phyloP scores from a whole-genome alignment of 2,329 filamentous ascomycete species.

The Anthostomella pinea region DNA sequence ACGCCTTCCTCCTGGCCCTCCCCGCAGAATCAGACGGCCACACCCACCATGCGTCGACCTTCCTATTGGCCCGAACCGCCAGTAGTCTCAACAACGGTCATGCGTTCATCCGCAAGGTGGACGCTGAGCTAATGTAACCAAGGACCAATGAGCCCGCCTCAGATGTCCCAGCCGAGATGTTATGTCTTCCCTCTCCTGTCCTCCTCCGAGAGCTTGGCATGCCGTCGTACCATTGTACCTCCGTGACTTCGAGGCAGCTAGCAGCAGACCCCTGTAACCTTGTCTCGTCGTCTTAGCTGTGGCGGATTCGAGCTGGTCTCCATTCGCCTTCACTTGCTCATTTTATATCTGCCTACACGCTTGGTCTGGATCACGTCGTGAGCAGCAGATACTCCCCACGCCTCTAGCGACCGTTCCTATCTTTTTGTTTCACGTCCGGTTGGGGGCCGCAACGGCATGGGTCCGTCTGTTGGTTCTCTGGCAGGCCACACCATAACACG shows the following conservation, averaged over 20 bases:
- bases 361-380: no score
- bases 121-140: slow-evolving; percentile 43
- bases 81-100: slow-evolving; percentile 46
- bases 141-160: slow-evolving; percentile 40
- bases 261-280: no score
- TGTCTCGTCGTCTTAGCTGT: no score
- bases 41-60: slow-evolving; percentile 30
- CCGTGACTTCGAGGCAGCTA: slow-evolving; percentile 12
- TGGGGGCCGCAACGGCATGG: slow-evolving; percentile 32
- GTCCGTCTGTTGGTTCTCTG: slow-evolving; percentile 36
- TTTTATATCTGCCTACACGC: no score
- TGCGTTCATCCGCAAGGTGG: slow-evolving; percentile 49
- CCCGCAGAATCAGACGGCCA: slow-evolving; percentile 31
- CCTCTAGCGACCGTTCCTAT: slow-evolving; percentile 9
- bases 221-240: slow-evolving; percentile 25
- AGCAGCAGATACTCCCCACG: no score
- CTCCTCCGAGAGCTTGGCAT: slow-evolving; percentile 28
- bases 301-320: no score
- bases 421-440: slow-evolving; percentile 28
- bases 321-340: no score
- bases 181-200: slow-evolving; percentile 33
- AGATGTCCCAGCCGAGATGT: slow-evolving; percentile 41
- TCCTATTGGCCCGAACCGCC: slow-evolving; percentile 39
- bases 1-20: no score
- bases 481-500: slow-evolving; percentile 37